Conservation (phyloP, 1,139 yeast species). For the Nadsonia commutata region DNA sequence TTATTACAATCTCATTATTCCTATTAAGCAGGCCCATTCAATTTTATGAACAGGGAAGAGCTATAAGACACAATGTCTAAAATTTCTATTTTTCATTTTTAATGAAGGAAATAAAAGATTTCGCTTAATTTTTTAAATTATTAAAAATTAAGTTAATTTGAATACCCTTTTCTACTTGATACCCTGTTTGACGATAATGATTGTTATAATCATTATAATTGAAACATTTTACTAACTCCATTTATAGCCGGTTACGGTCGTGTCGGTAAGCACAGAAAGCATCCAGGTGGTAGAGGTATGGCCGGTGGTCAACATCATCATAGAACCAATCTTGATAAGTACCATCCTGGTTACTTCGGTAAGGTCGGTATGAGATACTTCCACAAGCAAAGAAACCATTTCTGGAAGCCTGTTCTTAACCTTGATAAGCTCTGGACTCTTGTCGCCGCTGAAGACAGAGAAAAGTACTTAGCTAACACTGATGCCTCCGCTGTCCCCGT, state of each 20-base stretch:
- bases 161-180: neutral
- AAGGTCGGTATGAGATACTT: conserved; percentile 99
- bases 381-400: conserved; percentile 93
- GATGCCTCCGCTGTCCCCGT: conserved; percentile 93
- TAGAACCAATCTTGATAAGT: conserved; percentile 95
- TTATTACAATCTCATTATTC: too few relatives aligned
- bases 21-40: neutral
- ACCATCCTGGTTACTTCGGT: conserved; percentile 99
- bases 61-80: neutral
- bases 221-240: conserved; percentile 8
- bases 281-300: conserved; percentile 99
- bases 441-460: conserved; percentile 89
- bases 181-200: neutral
- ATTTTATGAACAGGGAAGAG: neutral
- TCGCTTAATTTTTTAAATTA: neutral
- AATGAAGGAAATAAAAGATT: neutral
- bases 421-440: conserved; percentile 98
- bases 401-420: conserved; percentile 98
- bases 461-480: conserved; percentile 77
- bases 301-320: conserved; percentile 99
- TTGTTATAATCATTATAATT: neutral
- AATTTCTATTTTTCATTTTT: neutral
- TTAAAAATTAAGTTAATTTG: neutral
- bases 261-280: conserved; percentile 99
- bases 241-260: conserved; percentile 98